Evolutionary conservation across 306 rosid genomes (phyloP), one percentile per base, ranked within the genome.

Genomic region (Styphnolobium japonicum): DNA sequence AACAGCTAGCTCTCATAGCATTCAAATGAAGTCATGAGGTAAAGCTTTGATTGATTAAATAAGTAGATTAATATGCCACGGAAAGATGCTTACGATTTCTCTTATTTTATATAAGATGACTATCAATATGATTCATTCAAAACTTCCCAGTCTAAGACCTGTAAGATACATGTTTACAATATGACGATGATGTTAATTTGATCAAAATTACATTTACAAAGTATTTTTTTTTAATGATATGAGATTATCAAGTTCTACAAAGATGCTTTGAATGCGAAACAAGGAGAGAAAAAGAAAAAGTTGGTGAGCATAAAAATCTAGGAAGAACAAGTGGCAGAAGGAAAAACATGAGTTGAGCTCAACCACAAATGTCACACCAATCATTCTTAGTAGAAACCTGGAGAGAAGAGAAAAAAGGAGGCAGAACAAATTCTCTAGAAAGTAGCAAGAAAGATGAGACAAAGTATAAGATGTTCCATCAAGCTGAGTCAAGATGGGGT

Each of bases 401-500:
- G 5, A 34, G 10, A 36, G 53, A 22, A 56, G 6, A 10, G 14
- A 19, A 58, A 25, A 66, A 56, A 10, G 16, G 16, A 36, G 55
- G 16, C 33, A 60, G 65, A 33, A 80, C 65, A 80, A 71, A 80
- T 80, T 52, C 66, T 29, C 27, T 72, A 53, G 57, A 77, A 65
- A 65, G 67, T 37, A 51, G 62, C 27, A 45, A 67, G 53, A 60
- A 77, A 57, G 67, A 71, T 0, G 75, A 77, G 79, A 57, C 63
- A 36, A 63, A 63, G 80, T 78, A 82, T 71, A 58, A 77, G 78
- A 56, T 43, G 87, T 78, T 86, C 83, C 82, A 76, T 81, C 86
- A 85, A 74, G 75, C 83, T 80, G 87, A 83, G 76, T 72, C 68
- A 73, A 73, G 40, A 67, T 85, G 84, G 84, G 82, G 70, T 66